Percentiles rank a stretch among this genome's conserved stretches.
phyloP scores from a whole-genome alignment of 2,329 filamentous ascomycete genomes.

The Laburnicola sp. region DNA sequence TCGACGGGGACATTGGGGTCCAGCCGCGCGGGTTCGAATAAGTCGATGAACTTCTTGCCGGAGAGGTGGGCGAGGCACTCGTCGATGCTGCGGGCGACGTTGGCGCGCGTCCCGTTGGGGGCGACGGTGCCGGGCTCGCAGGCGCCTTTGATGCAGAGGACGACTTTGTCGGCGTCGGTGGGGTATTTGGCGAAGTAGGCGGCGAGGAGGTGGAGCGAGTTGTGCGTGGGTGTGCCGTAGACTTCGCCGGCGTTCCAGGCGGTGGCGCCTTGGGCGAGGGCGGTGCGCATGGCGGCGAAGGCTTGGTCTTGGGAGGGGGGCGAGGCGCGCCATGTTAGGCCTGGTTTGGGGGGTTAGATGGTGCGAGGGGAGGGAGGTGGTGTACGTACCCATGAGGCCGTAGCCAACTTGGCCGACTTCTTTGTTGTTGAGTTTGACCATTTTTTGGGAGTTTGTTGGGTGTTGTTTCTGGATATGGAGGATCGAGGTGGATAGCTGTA shows the following conservation, averaged over 20 bases:
- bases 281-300: conserved; percentile 52
- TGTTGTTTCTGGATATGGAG: conserved; percentile 2
- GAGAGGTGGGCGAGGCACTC: conserved; percentile 51
- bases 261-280: conserved; percentile 48
- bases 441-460: conserved; percentile 10
- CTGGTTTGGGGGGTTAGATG: conserved; percentile 27
- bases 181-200: conserved; percentile 58
- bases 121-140: conserved; percentile 37
- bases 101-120: conserved; percentile 48
- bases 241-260: conserved; percentile 57
- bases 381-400: conserved; percentile 51
- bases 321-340: conserved; percentile 51
- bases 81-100: conserved; percentile 50
- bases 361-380: neutral
- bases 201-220: conserved; percentile 53
- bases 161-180: conserved; percentile 54
- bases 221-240: conserved; percentile 52
- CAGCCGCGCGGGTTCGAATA: conserved; percentile 54
- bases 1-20: conserved; percentile 51
- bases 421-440: conserved; percentile 44
- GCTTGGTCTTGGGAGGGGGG: conserved; percentile 43
- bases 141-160: conserved; percentile 57
- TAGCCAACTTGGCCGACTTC: conserved; percentile 49
- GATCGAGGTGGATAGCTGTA: neutral
- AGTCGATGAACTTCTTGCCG: conserved; percentile 53